Conservation (phyloP, 2,329 filamentous ascomycete species). For the Talaromyces amestolkiae region DNA sequence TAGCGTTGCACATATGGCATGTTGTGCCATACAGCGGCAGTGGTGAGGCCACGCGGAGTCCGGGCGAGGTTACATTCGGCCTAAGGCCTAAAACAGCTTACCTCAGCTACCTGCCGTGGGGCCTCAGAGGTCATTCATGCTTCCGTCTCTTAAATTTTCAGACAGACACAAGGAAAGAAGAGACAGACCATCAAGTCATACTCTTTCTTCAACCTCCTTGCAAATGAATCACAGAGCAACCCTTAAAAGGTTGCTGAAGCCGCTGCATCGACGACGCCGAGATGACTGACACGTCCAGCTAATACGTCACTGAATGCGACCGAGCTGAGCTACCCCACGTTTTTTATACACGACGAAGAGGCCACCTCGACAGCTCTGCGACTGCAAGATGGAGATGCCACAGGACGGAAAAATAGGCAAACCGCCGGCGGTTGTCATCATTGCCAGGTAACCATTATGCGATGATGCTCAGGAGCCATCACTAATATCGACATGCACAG, state of each 20-base stretch:
- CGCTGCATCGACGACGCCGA: background rate
- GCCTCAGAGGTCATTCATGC: background rate
- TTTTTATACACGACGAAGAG: background rate
- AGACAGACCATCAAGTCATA: too few relatives aligned
- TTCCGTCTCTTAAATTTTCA: background rate
- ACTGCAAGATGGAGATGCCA: background rate
- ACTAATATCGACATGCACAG: constrained; percentile 42
- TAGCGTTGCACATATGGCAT: background rate
- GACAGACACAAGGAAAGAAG: background rate
- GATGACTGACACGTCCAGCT: constrained; percentile 8
- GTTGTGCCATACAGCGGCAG: background rate
- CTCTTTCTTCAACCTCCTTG: background rate
- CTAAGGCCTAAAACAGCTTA: background rate
- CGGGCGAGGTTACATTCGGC: constrained; percentile 1
- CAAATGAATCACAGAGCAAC: background rate
- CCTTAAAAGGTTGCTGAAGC: background rate
- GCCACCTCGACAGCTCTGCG: background rate
- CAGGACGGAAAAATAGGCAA: constrained; percentile 31
- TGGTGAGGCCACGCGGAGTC: background rate
- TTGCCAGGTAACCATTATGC: constrained; percentile 37
- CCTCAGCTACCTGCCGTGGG: constrained; percentile 1
- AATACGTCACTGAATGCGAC: constrained; percentile 3
- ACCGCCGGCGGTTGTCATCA: constrained; percentile 42
- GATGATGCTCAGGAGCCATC: background rate
- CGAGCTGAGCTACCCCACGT: constrained; percentile 15